Base-by-base conservation (phyloP, 805 yeast genomes). In the Candida sithepensis region DNA sequence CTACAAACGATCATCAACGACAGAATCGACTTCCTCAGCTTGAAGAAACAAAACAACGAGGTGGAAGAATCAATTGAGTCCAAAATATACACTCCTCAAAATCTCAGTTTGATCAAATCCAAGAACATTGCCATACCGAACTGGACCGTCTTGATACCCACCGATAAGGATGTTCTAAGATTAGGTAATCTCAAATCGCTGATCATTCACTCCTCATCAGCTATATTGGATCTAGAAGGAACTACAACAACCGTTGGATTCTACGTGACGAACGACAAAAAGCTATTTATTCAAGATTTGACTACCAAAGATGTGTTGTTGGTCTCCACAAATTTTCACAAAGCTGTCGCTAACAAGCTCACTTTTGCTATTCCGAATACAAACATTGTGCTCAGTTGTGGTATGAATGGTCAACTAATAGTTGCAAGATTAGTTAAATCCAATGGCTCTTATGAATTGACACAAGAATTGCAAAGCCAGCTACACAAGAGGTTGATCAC, bases 1-100 rank as follows among this genome's bases (percentile, higher is more conserved):
- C 53, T 74, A 20, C 61, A 58, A 28, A 58, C 65, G 1, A 71
- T 73, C 3, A 53, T 74, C 9, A 50, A 52, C 3, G 75, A 70
- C 49, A 50, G 73, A 32, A 47, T 59, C 16, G 56, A 60, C 22
- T 68, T 59, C 47, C 43, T 58, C 8, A 52, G 53, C 30, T 42
- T 60, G 37, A 46, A 51, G 39, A 40, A 47, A 2, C 47, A 47
- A 19, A 32, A 33, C 5, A 42, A n/a, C 16, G 34, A 30, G 34
- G 8, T 30, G 14, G 34, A 30, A 5, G 34, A 30, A 30, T 7
- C 34, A 30, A 30, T 30, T 34, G 49, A 39, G 7, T n/a, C 47
- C 18, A 39, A 46, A 16, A 42, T 52, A 3, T 51, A 54, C 43
- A 55, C 60, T 0, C 60, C 63, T 8, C 61, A 54, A 18, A 65